These are phyloP conservation scores for Trichophyton benhamiae DNA, from an alignment of 2,329 filamentous ascomycete species.

Conservation along the genomic window DNA sequence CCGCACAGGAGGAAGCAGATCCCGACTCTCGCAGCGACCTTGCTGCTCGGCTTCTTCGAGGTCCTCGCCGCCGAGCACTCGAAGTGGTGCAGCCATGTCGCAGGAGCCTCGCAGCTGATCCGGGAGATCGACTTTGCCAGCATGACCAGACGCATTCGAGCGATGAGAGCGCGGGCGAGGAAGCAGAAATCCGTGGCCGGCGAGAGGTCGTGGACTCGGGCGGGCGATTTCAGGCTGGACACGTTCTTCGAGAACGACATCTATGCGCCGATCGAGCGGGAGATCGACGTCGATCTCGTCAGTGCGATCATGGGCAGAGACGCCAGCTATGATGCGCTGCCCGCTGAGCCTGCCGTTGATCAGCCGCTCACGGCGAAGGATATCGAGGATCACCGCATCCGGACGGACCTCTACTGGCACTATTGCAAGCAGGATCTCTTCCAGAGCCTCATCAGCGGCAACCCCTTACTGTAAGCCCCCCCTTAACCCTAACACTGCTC, in stretches of 20 bases:
- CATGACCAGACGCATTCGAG: slow-evolving; percentile 59
- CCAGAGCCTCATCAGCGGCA: slow-evolving; percentile 79
- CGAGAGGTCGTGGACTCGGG: slow-evolving; percentile 14
- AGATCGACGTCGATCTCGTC: slow-evolving; percentile 46
- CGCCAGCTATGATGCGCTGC: slow-evolving; percentile 46
- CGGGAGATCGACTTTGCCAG: slow-evolving; percentile 66
- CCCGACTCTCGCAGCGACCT: slow-evolving; percentile 73
- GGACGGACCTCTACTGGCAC: slow-evolving; percentile 90
- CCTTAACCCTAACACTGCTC: too few relatives aligned
- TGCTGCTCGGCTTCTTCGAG: slow-evolving; percentile 83
- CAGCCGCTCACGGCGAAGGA: slow-evolving; percentile 43
- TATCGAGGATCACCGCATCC: slow-evolving; percentile 64
- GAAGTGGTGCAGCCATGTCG: slow-evolving; percentile 89
- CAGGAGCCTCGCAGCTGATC: slow-evolving; percentile 70
- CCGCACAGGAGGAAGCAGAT: slow-evolving; percentile 57
- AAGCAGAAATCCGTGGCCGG: slow-evolving; percentile 22
- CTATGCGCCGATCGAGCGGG: slow-evolving; percentile 33
- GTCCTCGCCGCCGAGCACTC: slow-evolving; percentile 88
- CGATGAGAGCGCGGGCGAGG: slow-evolving; percentile 43
- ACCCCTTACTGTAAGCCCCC: slow-evolving; percentile 62
- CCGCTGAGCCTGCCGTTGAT: slow-evolving; percentile 16
- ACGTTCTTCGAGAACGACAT: slow-evolving; percentile 30
- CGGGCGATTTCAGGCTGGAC: slow-evolving; percentile 22
- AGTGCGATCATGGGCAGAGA: slow-evolving; percentile 46
- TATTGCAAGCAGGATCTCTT: slow-evolving; percentile 89